Percentiles rank a stretch among this genome's conserved stretches.
phyloP scores from a whole-genome alignment of 176 grass and related monocot species.

The Chrysopogon serrulatus region DNA sequence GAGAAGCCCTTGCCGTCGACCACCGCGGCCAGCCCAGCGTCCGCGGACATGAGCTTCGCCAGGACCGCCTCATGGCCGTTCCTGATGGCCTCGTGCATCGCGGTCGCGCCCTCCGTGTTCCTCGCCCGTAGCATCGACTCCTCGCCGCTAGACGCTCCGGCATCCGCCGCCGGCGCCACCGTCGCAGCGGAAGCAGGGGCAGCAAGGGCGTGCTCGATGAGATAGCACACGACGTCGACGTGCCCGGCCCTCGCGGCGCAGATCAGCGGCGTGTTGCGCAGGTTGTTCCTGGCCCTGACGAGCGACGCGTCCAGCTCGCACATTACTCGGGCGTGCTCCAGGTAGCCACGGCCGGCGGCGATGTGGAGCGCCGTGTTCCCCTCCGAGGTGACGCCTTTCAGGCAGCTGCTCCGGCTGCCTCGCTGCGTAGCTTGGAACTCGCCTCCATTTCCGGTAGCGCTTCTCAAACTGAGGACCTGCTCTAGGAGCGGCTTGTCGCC shows the following conservation, averaged over 20 bases:
- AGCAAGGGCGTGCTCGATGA: neutral
- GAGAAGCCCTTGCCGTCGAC: conserved; percentile 20
- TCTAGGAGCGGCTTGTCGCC: conserved; percentile 14
- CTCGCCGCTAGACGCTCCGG: neutral
- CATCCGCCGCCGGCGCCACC: neutral
- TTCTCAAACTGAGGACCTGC: neutral
- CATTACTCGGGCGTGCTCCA: conserved; percentile 4
- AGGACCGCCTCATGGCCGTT: conserved; percentile 12
- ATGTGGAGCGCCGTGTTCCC: conserved; percentile 30
- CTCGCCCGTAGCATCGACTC: neutral
- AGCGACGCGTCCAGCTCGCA: conserved; percentile 9
- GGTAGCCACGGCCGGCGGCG: neutral
- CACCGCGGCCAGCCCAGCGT: neutral
- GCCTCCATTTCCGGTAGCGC: too few species aligned
- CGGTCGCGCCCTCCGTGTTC: conserved; percentile 23
- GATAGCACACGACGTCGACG: neutral
- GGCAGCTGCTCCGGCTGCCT: neutral
- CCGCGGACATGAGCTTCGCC: conserved; percentile 1
- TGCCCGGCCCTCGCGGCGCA: conserved; percentile 29
- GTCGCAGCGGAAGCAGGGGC: too few species aligned
- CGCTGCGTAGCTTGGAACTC: too few species aligned
- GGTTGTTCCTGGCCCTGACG: neutral
- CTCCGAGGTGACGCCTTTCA: conserved; percentile 28
- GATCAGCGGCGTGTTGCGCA: conserved; percentile 29
- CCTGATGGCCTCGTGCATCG: conserved; percentile 32